These are phyloP conservation scores for Epichloe typhina DNA, from an alignment of 2,329 filamentous ascomycete species.

Conservation along the genomic window DNA sequence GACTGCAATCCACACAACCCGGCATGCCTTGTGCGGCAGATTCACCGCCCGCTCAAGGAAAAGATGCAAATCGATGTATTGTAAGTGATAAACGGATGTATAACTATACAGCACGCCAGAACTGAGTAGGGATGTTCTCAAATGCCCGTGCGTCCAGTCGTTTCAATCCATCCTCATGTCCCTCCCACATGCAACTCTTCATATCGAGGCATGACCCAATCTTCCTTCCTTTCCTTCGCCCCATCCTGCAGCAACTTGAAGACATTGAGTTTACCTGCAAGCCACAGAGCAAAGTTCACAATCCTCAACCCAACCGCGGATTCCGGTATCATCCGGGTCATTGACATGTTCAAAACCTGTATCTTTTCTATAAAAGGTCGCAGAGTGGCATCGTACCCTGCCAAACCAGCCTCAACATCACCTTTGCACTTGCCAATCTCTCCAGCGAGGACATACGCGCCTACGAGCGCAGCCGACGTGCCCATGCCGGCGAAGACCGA, in stretches of 20 bases:
- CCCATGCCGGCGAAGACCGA: conserved; percentile 30
- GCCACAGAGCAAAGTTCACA: neutral
- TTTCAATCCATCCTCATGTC: neutral
- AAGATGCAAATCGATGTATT: no score
- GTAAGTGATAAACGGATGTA: neutral
- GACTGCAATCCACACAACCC: no score
- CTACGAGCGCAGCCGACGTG: conserved; percentile 30
- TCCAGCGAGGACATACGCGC: conserved; percentile 38
- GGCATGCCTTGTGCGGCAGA: no score
- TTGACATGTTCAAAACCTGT: neutral
- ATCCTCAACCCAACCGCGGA: neutral
- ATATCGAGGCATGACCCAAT: conserved; percentile 3
- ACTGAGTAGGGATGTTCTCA: neutral
- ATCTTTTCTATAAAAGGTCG: conserved; percentile 21
- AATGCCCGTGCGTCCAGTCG: neutral
- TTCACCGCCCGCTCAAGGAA: no score
- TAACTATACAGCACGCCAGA: neutral
- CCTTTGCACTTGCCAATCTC: conserved; percentile 20
- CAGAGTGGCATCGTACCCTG: conserved; percentile 26
- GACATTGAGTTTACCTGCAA: neutral
- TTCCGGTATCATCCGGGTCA: neutral
- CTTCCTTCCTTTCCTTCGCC: neutral
- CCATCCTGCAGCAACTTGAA: neutral
- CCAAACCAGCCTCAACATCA: conserved; percentile 18
- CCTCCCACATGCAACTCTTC: neutral